Evolutionary conservation across 345 rosid genomes (phyloP).

Genomic region (Xanthoceras sorbifolium): DNA sequence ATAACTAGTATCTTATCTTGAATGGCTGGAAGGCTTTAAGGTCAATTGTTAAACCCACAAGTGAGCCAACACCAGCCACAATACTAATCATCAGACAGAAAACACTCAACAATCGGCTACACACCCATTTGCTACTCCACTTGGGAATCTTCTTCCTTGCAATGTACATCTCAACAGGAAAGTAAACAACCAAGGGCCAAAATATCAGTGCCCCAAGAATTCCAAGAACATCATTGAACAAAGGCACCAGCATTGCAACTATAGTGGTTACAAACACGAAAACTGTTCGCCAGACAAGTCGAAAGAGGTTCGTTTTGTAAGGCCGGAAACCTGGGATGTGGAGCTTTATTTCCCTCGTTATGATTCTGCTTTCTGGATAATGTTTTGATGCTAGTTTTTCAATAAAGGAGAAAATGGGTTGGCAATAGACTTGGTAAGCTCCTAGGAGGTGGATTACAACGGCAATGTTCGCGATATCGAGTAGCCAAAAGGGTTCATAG

Average conservation of each 20-base stretch:
- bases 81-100: slow-evolving; percentile 44
- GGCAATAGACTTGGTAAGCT: slow-evolving; percentile 61
- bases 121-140: slow-evolving; percentile 61
- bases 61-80: slow-evolving; percentile 49
- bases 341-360: slow-evolving; percentile 39
- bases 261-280: slow-evolving; percentile 49
- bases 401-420: slow-evolving; percentile 51
- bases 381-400: slow-evolving; percentile 36
- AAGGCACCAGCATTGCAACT: slow-evolving; percentile 53
- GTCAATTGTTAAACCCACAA: slow-evolving; percentile 45
- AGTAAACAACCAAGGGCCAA: slow-evolving; percentile 59
- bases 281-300: slow-evolving; percentile 45
- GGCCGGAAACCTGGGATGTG: slow-evolving; percentile 29
- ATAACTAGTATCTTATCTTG: slow-evolving; percentile 35
- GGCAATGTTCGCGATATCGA: slow-evolving; percentile 56
- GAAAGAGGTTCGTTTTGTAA: slow-evolving; percentile 40
- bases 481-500: slow-evolving; percentile 61
- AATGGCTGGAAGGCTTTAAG: slow-evolving; percentile 46
- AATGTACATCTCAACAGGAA: slow-evolving; percentile 63
- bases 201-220: slow-evolving; percentile 55
- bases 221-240: slow-evolving; percentile 55
- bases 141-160: slow-evolving; percentile 43
- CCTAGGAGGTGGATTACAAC: slow-evolving; percentile 60
- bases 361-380: slow-evolving; percentile 36
- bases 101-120: slow-evolving; percentile 37